Evolutionary conservation across 352 stramenopile species (phyloP).

Genomic region (Pythium folliculosum): DNA sequence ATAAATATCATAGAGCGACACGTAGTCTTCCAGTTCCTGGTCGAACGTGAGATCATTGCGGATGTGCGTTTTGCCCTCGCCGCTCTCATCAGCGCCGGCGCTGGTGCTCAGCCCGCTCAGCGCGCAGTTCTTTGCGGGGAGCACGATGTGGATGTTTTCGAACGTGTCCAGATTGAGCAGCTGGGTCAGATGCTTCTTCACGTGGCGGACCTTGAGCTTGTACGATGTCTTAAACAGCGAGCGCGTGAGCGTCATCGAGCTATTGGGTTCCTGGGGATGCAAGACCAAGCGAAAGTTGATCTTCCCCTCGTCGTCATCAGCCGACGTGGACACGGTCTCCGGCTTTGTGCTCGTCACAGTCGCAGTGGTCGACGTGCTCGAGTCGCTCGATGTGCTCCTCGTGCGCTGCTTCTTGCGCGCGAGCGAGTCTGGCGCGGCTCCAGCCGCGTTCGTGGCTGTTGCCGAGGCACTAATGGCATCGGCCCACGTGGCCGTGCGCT

Average conservation of each 20-base stretch:
- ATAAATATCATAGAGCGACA: slow-evolving; percentile 82
- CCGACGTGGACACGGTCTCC: background rate
- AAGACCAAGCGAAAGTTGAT: slow-evolving; percentile 68
- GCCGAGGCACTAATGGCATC: background rate
- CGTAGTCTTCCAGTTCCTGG: slow-evolving; percentile 72
- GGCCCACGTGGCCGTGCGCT: slow-evolving; percentile 27
- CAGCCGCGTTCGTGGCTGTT: background rate
- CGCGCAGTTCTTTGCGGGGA: slow-evolving; percentile 52
- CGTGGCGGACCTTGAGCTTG: slow-evolving; percentile 66
- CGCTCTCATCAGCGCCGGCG: slow-evolving; percentile 11
- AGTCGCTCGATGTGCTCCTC: background rate
- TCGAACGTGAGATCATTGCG: slow-evolving; percentile 73
- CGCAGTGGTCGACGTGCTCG: slow-evolving; percentile 3
- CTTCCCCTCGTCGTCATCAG: slow-evolving; percentile 27
- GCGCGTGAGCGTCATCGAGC: slow-evolving; percentile 41
- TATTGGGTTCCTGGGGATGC: slow-evolving; percentile 47
- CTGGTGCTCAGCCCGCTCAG: slow-evolving; percentile 44
- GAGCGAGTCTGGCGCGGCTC: slow-evolving; percentile 17
- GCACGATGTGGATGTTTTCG: slow-evolving; percentile 60
- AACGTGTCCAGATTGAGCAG: slow-evolving; percentile 49
- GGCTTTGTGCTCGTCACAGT: background rate
- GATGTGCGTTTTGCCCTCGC: slow-evolving; percentile 21
- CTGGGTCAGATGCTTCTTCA: slow-evolving; percentile 69
- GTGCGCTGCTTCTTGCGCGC: slow-evolving; percentile 39
- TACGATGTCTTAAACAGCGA: slow-evolving; percentile 64